These are phyloP conservation scores for Ophiostoma sp. DNA, from an alignment of 2,329 filamentous ascomycete species.

Conservation along the genomic window DNA sequence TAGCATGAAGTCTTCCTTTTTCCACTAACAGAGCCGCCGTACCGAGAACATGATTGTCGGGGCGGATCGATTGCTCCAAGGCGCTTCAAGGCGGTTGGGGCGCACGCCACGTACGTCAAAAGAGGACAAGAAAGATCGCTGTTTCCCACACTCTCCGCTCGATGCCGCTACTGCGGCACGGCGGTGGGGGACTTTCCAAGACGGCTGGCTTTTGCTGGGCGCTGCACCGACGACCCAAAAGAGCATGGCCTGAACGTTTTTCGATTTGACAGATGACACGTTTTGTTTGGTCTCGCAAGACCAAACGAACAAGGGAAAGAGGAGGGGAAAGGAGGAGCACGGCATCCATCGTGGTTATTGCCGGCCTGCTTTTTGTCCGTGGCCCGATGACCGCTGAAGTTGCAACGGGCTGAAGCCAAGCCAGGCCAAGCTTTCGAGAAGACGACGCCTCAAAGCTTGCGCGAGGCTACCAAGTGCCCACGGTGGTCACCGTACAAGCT, in stretches of 20 bases:
- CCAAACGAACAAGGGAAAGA: background rate
- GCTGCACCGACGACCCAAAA: conserved; percentile 16
- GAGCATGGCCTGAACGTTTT: background rate
- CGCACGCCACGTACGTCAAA: conserved; percentile 4
- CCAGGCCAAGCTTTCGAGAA: background rate
- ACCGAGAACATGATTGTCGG: background rate
- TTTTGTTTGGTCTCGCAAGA: background rate
- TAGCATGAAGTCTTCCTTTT: background rate
- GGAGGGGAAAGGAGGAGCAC: background rate
- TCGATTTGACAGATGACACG: background rate
- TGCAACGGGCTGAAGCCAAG: background rate
- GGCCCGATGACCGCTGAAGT: background rate
- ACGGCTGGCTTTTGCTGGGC: conserved; percentile 1
- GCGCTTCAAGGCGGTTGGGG: background rate
- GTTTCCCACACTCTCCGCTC: background rate
- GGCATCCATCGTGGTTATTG: background rate
- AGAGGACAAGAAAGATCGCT: background rate
- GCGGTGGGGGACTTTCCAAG: background rate
- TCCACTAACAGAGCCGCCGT: background rate
- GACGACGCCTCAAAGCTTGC: background rate
- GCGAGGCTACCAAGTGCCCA: background rate
- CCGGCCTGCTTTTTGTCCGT: background rate
- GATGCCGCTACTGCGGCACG: conserved; percentile 1
- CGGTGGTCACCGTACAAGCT: background rate
- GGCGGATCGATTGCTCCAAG: background rate